Evolutionary conservation across 805 yeast species (phyloP), one percentile per base, ranked within the genome.

Genomic region (Pachysolen tannophilus): DNA sequence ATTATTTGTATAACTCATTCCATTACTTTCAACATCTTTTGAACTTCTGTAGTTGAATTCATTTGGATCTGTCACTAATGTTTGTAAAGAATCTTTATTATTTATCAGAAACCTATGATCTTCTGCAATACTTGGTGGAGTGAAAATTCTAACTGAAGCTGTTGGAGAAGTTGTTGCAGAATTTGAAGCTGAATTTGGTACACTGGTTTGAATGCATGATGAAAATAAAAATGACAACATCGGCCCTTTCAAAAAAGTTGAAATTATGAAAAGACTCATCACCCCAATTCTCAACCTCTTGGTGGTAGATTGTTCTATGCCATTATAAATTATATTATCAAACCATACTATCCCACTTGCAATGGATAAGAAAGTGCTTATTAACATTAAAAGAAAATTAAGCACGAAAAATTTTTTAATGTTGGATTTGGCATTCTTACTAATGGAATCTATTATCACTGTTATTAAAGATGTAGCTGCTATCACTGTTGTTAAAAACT

Each of bases 41-140:
- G 15, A 30, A 21, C 6, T 17, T 14, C 3, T 26, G 28, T 26
- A 11, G 28, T 10, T 27, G 29, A 27, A n/a, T 27, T n/a, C 11
- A 21, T 25, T 30, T 8, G 14, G 9, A 26, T 20, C 19, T 15
- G 33, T 19, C 10, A 36, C 39, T 20, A 37, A 37, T 3, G 40
- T 37, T 20, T 20, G 40, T 16, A 37, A 26, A 7, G 40, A 37
- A 16, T 37, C 40, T 24, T 37, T 37, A 15, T 37, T 37, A 19
- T 30, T 34, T 18, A 34, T 28, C n/a, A 21, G 11, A 21, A 16
- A 28, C 18, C 18, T n/a, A 17, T 28, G 28, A 11, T 18, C 23
- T 13, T 30, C 28, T 19, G 19, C 30, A 19, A 8, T 20, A 20
- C 30, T 26, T 6, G 28, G 18, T 1, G 35, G 30, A 10, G 35